Conservation (phyloP, 805 yeast genomes). For the Schwanniomyces occidentalis region DNA sequence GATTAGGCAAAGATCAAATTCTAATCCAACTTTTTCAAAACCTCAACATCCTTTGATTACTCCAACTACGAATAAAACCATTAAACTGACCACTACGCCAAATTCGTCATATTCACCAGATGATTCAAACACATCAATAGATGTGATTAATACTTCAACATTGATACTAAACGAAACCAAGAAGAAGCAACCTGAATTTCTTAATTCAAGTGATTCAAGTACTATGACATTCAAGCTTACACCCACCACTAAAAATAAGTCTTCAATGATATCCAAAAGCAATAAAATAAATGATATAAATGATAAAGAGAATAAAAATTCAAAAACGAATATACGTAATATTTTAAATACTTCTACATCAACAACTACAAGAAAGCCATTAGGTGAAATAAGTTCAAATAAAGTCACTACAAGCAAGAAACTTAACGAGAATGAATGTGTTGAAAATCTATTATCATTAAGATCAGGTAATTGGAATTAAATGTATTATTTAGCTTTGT, state of each 20-base stretch:
- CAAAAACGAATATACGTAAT: conserved; percentile 16
- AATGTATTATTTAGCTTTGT: background rate
- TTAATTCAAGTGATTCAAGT: conserved; percentile 27
- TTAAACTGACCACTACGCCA: conserved; percentile 6
- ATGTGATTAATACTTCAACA: conserved; percentile 17
- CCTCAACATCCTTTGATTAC: conserved; percentile 5
- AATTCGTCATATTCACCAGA: conserved; percentile 8
- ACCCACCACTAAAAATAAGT: conserved; percentile 23
- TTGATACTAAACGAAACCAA: conserved; percentile 25
- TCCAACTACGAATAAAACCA: conserved; percentile 6
- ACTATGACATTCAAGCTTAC: conserved; percentile 40
- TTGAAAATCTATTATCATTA: conserved; percentile 41
- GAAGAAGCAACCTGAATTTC: conserved; percentile 33
- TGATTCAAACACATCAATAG: conserved; percentile 19
- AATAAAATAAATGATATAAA: conserved; percentile 4
- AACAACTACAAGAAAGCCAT: conserved; percentile 24
- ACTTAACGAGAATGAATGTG: conserved; percentile 27
- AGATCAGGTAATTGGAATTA: conserved; percentile 36
- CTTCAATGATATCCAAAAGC: conserved; percentile 5
- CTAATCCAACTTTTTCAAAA: conserved; percentile 6
- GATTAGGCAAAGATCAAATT: conserved; percentile 17
- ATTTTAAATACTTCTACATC: conserved; percentile 16
- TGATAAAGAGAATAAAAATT: conserved; percentile 17
- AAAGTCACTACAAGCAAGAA: conserved; percentile 7
- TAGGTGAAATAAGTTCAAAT: conserved; percentile 23